phyloP scores from a whole-genome alignment of 1,284 basidiomycete species.

The Singerocomus inundabilis region DNA sequence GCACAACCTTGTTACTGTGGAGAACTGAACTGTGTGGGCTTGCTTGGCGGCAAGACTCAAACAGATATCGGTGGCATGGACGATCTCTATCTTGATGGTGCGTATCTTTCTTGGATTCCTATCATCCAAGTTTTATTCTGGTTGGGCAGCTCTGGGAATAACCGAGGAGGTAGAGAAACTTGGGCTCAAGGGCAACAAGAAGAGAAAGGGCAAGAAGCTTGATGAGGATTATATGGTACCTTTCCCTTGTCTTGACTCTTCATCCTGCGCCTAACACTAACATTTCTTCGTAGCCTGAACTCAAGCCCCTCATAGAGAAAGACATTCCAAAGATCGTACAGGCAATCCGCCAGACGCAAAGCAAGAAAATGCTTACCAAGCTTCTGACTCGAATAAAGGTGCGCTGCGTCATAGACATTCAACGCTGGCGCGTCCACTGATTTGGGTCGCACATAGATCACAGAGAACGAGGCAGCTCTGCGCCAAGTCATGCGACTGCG shows the following conservation, averaged over 20 bases:
- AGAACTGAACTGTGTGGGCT: constrained; percentile 94
- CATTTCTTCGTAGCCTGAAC: constrained; percentile 47
- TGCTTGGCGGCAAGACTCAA: constrained; percentile 97
- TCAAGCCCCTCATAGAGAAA: constrained; percentile 74
- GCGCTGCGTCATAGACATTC: constrained; percentile 12
- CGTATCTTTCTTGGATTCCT: constrained; percentile 20
- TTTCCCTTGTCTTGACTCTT: constrained; percentile 15
- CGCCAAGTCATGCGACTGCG: constrained; percentile 90
- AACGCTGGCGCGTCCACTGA: background rate
- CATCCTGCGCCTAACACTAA: background rate
- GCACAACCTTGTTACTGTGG: constrained; percentile 96
- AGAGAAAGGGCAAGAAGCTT: constrained; percentile 88
- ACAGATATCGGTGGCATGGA: constrained; percentile 95
- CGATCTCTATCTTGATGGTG: constrained; percentile 92
- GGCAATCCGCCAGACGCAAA: constrained; percentile 88
- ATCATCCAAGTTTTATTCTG: background rate
- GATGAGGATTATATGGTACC: constrained; percentile 91
- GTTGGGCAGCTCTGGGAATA: constrained; percentile 82
- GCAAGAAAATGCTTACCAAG: constrained; percentile 80
- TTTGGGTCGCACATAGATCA: constrained; percentile 55
- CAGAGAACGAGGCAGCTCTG: constrained; percentile 77
- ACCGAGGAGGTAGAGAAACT: constrained; percentile 83
- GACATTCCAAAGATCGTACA: constrained; percentile 92
- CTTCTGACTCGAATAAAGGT: constrained; percentile 87
- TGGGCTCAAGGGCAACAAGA: constrained; percentile 84